These are phyloP conservation scores for Hortiboletus rubellus DNA, from an alignment of 1,284 basidiomycete genomes.

Conservation along the genomic window DNA sequence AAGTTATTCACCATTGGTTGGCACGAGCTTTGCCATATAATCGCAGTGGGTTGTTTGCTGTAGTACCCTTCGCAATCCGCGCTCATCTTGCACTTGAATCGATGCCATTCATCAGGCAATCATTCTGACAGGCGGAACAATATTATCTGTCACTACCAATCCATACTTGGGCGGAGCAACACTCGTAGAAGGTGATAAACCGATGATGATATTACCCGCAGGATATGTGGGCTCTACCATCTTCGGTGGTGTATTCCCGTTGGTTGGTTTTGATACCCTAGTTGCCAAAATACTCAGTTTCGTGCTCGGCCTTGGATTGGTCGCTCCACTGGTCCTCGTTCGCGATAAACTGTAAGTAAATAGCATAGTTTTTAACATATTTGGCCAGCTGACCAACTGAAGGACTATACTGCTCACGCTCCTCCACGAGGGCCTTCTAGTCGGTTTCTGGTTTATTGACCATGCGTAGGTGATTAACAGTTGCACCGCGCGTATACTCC, in stretches of 20 bases:
- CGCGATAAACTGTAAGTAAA: conserved; percentile 75
- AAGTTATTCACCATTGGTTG: conserved; percentile 83
- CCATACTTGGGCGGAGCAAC: conserved; percentile 79
- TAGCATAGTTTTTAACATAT: not conserved
- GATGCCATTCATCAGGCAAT: conserved; percentile 47
- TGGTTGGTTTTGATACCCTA: conserved; percentile 77
- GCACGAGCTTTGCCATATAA: conserved; percentile 83
- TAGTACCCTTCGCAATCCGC: not conserved
- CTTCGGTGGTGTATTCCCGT: conserved; percentile 73
- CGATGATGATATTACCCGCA: conserved; percentile 66
- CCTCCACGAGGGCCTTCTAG: conserved; percentile 70
- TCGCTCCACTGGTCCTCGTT: conserved; percentile 74
- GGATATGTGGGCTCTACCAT: conserved; percentile 80
- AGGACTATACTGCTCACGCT: conserved; percentile 79
- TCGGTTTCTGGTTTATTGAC: conserved; percentile 84
- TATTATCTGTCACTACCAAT: conserved; percentile 77
- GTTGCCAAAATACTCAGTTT: conserved; percentile 82
- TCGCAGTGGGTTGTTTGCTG: conserved; percentile 50
- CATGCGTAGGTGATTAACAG: conserved; percentile 59
- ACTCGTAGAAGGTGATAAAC: conserved; percentile 70
- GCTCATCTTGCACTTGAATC: conserved; percentile 11
- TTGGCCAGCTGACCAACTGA: conserved; percentile 16
- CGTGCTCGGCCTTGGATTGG: conserved; percentile 70
- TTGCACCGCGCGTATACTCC: conserved; percentile 5
- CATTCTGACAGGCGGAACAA: conserved; percentile 74